Evolutionary conservation across 768 basidiomycete genomes (phyloP).

Genomic region (Strobilomyces confusus): DNA sequence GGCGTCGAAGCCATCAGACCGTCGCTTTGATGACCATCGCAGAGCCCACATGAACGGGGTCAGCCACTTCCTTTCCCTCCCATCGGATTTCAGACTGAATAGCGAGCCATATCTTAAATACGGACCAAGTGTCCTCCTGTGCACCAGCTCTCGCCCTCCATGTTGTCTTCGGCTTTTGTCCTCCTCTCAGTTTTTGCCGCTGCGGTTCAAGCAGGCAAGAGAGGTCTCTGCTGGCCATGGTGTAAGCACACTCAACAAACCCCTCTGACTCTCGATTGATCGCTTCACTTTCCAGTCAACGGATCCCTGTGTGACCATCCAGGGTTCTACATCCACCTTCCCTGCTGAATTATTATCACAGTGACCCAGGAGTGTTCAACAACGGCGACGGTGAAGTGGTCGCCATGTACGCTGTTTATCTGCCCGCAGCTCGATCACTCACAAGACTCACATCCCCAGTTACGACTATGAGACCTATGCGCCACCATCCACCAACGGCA

Average conservation of each 20-base stretch:
- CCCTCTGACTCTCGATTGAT: not conserved
- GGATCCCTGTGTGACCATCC: constrained; percentile 24
- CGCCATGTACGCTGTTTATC: constrained; percentile 27
- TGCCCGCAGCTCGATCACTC: not conserved
- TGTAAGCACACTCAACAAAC: constrained; percentile 16
- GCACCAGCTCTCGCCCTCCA: not conserved
- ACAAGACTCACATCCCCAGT: constrained; percentile 10
- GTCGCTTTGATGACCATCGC: not conserved
- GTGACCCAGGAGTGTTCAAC: constrained; percentile 29
- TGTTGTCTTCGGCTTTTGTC: constrained; percentile 19
- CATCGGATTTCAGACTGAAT: not conserved
- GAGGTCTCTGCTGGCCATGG: constrained; percentile 36
- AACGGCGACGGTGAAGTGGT: constrained; percentile 31
- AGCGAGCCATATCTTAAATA: constrained; percentile 11
- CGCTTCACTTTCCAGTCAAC: constrained; percentile 20
- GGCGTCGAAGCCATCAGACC: not conserved
- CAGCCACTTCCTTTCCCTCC: not conserved
- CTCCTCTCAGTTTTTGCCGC: constrained; percentile 16
- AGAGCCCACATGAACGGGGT: not conserved
- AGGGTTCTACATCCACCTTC: not conserved
- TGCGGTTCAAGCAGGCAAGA: constrained; percentile 33
- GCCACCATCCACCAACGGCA: constrained; percentile 34
- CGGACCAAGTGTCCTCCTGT: not conserved
- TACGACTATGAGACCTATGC: constrained; percentile 38
- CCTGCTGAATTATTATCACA: constrained; percentile 9